Percentiles rank a stretch among this genome's conserved stretches.
phyloP scores from a whole-genome alignment of 2,329 filamentous ascomycete genomes.

The Harringtonia lauricola region DNA sequence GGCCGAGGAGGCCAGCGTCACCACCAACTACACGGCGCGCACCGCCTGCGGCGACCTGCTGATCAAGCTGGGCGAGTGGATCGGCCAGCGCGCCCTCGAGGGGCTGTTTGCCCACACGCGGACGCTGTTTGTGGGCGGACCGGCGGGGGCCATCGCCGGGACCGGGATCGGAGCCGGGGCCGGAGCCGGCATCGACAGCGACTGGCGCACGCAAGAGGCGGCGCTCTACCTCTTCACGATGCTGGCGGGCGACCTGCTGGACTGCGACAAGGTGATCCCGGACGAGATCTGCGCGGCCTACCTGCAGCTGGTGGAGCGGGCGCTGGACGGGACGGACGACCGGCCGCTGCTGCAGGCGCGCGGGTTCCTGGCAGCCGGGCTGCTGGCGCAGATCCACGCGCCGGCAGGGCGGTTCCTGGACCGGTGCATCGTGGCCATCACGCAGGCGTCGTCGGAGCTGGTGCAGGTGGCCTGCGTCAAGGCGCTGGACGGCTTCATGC shows the following conservation, averaged over 20 bases:
- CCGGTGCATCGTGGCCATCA: slow-evolving; percentile 64
- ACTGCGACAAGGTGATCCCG: slow-evolving; percentile 62
- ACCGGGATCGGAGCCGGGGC: not conserved
- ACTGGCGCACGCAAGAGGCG: slow-evolving; percentile 63
- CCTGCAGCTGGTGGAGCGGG: slow-evolving; percentile 68
- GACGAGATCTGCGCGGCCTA: slow-evolving; percentile 61
- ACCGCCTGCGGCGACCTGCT: slow-evolving; percentile 87
- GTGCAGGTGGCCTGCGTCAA: slow-evolving; percentile 90
- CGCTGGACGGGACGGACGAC: slow-evolving; percentile 58
- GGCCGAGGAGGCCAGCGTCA: slow-evolving; percentile 88
- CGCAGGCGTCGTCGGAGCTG: slow-evolving; percentile 57
- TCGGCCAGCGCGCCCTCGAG: slow-evolving; percentile 63
- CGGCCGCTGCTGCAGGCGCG: slow-evolving; percentile 74
- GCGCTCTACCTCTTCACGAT: slow-evolving; percentile 78
- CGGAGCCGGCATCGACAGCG: slow-evolving; percentile 11
- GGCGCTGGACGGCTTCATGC: slow-evolving; percentile 60
- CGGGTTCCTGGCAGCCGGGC: slow-evolving; percentile 77
- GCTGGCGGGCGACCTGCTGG: slow-evolving; percentile 71
- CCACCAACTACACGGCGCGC: slow-evolving; percentile 89
- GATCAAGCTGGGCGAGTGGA: slow-evolving; percentile 88
- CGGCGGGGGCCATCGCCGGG: not conserved
- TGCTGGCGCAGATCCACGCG: slow-evolving; percentile 58
- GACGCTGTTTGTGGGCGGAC: slow-evolving; percentile 56
- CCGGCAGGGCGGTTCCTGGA: slow-evolving; percentile 58
- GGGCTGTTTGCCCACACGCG: slow-evolving; percentile 70